A percentile compares a stretch with the other conserved stretches of the same genome.
phyloP scores from a whole-genome alignment of 2,329 filamentous ascomycete species.

The Bipolaris bicolor region DNA sequence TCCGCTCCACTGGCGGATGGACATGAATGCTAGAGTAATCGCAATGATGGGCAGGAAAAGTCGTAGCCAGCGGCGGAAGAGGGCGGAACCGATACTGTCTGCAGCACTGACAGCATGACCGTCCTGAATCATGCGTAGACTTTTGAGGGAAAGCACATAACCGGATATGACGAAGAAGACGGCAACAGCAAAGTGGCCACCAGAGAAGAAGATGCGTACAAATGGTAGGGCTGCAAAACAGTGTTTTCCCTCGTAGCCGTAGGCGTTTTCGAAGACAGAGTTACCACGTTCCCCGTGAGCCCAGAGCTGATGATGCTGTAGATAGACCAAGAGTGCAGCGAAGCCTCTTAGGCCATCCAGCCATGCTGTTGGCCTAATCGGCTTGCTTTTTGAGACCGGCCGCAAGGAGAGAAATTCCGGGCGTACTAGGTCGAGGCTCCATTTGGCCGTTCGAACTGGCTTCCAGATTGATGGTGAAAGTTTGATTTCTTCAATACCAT shows the following conservation, averaged over 20 bases:
- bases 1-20: conserved; percentile 55
- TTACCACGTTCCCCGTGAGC: conserved; percentile 55
- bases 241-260: conserved; percentile 39
- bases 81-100: conserved; percentile 55
- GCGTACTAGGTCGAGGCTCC: conserved; percentile 41
- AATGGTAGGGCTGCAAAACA: conserved; percentile 50
- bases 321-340: conserved; percentile 69
- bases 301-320: conserved; percentile 59
- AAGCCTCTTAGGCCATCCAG: conserved; percentile 71
- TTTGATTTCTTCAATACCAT: conserved; percentile 32
- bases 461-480: conserved; percentile 36
- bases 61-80: conserved; percentile 60
- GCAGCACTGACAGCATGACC: conserved; percentile 48
- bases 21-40: conserved; percentile 62
- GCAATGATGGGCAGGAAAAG: conserved; percentile 60
- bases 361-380: conserved; percentile 41
- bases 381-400: conserved; percentile 26
- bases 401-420: conserved; percentile 39
- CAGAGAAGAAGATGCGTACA: conserved; percentile 57
- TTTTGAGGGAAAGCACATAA: conserved; percentile 59
- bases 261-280: conserved; percentile 51
- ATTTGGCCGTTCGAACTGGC: conserved; percentile 33
- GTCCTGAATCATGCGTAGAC: conserved; percentile 53
- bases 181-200: conserved; percentile 59
- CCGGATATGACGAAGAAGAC: conserved; percentile 62